Evolutionary conservation across 495 filamentous ascomycete species (phyloP), one percentile per base, ranked within the genome.

Genomic region (Penicillium silybi): DNA sequence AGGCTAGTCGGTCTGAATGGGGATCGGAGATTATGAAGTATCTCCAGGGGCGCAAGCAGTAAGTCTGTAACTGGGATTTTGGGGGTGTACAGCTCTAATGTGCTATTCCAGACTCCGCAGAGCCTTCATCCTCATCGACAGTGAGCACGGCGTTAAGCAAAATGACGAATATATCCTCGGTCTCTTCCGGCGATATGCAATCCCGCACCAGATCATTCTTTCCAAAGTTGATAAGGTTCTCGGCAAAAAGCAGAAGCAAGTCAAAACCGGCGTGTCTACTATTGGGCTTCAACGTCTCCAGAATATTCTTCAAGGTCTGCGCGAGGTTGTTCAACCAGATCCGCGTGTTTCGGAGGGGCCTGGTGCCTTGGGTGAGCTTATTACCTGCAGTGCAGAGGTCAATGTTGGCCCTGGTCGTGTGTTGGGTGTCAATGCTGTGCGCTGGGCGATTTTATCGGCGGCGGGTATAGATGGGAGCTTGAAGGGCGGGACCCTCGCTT

Each of bases 1-100:
- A 86, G 47, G 87, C 82, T 5, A 89, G 86, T 61, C 72, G 81
- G 40, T 65, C 77, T 37, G 86, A 85, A 56, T 97, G 92, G 92
- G 93, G 93, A 2, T 68, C 70, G 54, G 85, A 97, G 70, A 91
- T 95, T 55, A 77, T 88, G 68, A 90, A 95, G 67, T 97, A 95
- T 74, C 63, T 97, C 23, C 70, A 73, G 29, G 74, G 78, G 40
- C 76, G 92, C 50, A 83, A 76, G 58, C 83, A 91, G 81, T 80
- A 66, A 44, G 80, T 70, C 16, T 54, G 27, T 11, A 2, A 23
- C 15, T 6, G 15, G 1, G 0, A 2, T n/a, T 9, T 15, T 23
- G 6, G 2, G 6, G 22, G 26, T 29, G 1, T 29, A 9, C 1
- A 29, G n/a, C 13, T 10, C 11, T 32, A 32, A 32, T 32, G 10